Percentiles rank a stretch among this genome's conserved stretches.
Evolutionary conservation across 352 stramenopile species (phyloP).

Genomic region (Peronospora tabacina): DNA sequence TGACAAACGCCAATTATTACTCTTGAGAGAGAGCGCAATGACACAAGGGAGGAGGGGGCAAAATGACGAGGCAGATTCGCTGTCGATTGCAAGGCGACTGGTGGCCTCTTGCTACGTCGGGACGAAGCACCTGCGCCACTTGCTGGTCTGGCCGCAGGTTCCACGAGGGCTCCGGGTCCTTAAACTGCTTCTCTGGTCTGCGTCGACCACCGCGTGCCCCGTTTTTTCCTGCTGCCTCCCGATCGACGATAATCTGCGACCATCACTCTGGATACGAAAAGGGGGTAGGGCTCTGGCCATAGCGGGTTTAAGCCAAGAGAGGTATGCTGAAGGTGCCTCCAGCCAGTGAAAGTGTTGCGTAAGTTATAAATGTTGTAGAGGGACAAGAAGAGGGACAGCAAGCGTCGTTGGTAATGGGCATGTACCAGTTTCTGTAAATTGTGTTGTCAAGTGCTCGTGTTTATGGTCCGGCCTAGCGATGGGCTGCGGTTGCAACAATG

Average conservation of each 20-base stretch:
- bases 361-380: too few relatives aligned
- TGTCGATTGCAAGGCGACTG: slow-evolving; percentile 7
- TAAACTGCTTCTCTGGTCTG: slow-evolving; percentile 26
- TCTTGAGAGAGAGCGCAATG: slow-evolving; percentile 3
- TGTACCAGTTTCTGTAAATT: not conserved
- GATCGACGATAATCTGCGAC: slow-evolving; percentile 30
- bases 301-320: too few relatives aligned
- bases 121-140: slow-evolving; percentile 3
- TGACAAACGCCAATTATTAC: not conserved
- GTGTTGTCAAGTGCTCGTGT: not conserved
- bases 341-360: too few relatives aligned
- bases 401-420: not conserved
- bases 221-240: slow-evolving; percentile 27
- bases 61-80: slow-evolving; percentile 8
- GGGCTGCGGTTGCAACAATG: slow-evolving; percentile 15
- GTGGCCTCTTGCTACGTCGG: slow-evolving; percentile 2
- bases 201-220: slow-evolving; percentile 19
- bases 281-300: not conserved
- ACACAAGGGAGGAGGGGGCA: not conserved
- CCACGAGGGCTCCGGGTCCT: slow-evolving; percentile 21
- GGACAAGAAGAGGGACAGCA: too few relatives aligned
- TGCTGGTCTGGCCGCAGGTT: slow-evolving; percentile 15
- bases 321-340: too few relatives aligned
- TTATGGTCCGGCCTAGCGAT: slow-evolving; percentile 23
- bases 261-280: slow-evolving; percentile 12